Conservation (phyloP, 768 basidiomycete species). For the Suillus plorans region DNA sequence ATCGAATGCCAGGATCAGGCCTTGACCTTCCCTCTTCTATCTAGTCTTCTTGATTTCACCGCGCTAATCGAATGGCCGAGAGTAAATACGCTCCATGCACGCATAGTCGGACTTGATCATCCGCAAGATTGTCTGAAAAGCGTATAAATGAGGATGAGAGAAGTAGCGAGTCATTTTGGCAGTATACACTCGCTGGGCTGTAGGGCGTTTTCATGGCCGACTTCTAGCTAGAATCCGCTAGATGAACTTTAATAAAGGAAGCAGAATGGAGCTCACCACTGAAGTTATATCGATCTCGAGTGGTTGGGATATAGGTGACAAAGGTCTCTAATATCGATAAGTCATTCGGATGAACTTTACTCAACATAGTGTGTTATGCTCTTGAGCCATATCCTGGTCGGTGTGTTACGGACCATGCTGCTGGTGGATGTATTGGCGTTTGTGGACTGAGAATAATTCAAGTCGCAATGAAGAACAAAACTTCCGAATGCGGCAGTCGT, state of each 20-base stretch:
- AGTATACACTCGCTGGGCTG: neutral
- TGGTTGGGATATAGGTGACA: neutral
- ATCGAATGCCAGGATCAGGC: neutral
- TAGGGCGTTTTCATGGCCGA: neutral
- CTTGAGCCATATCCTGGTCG: constrained; percentile 76
- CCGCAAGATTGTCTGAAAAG: neutral
- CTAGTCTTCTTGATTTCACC: neutral
- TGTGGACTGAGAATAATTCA: no score
- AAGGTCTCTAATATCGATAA: neutral
- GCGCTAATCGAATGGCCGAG: neutral
- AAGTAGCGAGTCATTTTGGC: neutral
- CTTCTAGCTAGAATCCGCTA: neutral
- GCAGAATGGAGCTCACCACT: neutral
- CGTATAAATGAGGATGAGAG: neutral
- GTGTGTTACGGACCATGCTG: constrained; percentile 22
- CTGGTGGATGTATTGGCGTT: neutral
- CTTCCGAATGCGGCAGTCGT: neutral
- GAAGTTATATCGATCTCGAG: neutral
- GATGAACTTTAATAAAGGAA: neutral
- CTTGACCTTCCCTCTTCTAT: neutral
- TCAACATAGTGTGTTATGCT: constrained; percentile 42
- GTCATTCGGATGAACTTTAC: neutral
- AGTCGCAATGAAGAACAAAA: neutral
- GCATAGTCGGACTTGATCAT: neutral
- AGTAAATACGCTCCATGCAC: neutral